Evolutionary conservation across 495 filamentous ascomycete species (phyloP).

Genomic region (Aspergillus biplanus): DNA sequence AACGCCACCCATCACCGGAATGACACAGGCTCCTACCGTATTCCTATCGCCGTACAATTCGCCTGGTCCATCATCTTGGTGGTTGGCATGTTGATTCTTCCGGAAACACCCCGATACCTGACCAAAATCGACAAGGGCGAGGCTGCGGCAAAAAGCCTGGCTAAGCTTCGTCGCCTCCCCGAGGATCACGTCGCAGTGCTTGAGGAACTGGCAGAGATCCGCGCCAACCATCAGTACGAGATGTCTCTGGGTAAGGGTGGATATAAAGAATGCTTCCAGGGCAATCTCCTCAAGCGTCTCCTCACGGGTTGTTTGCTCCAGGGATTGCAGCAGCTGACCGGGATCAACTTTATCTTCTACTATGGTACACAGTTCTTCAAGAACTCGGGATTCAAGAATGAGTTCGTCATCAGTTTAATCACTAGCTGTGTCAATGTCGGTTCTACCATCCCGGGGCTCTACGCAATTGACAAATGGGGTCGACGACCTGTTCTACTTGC

Average conservation of each 20-base stretch:
- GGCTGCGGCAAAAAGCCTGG: constrained; percentile 65
- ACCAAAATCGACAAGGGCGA: constrained; percentile 73
- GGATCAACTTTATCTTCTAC: constrained; percentile 81
- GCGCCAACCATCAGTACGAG: constrained; percentile 80
- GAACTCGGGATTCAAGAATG: constrained; percentile 66
- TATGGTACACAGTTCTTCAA: constrained; percentile 77
- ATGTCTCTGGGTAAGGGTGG: constrained; percentile 67
- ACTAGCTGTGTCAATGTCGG: constrained; percentile 70
- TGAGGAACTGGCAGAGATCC: constrained; percentile 74
- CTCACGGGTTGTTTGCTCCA: constrained; percentile 78
- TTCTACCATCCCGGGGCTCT: constrained; percentile 72
- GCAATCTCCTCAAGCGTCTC: constrained; percentile 64
- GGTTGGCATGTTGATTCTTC: constrained; percentile 71
- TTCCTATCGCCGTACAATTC: constrained; percentile 82
- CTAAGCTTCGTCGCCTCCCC: constrained; percentile 67
- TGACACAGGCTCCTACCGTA: constrained; percentile 73
- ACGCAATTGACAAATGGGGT: constrained; percentile 72
- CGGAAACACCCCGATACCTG: constrained; percentile 80
- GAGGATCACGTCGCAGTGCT: constrained; percentile 63
- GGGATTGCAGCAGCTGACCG: constrained; percentile 75
- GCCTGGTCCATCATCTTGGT: constrained; percentile 78
- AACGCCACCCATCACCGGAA: constrained; percentile 69
- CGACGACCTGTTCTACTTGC: constrained; percentile 71
- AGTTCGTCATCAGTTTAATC: constrained; percentile 69
- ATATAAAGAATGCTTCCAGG: constrained; percentile 70